Evolutionary conservation across 495 filamentous ascomycete genomes (phyloP).

Genomic region (Penicillium coprophilum): DNA sequence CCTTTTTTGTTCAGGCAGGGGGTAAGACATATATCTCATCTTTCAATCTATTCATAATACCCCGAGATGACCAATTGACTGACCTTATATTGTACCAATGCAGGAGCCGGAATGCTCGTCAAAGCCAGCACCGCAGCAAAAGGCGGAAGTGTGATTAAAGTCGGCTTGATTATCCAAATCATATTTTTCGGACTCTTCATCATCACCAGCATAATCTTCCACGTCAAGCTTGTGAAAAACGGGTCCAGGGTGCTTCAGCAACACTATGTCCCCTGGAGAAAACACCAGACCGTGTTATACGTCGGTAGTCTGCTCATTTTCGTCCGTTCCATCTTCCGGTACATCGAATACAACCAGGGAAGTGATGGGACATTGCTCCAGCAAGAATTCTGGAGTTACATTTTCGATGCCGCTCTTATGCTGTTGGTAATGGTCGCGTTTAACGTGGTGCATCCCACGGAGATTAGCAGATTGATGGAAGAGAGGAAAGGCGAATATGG

Average conservation of each 20-base stretch:
- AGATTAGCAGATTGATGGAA: background rate
- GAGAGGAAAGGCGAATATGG: background rate
- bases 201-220: background rate
- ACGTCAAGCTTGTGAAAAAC: background rate
- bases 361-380: background rate
- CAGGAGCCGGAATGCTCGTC: background rate
- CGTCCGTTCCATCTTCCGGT: background rate
- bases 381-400: background rate
- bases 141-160: background rate
- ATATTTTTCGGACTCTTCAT: background rate
- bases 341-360: background rate
- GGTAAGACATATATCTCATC: background rate
- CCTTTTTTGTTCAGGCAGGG: slow-evolving; percentile 12
- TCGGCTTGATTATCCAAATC: background rate
- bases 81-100: background rate
- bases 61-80: background rate
- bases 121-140: background rate
- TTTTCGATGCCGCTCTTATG: background rate
- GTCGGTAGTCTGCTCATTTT: background rate
- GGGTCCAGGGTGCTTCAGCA: background rate
- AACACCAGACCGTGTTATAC: background rate
- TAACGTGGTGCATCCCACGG: background rate
- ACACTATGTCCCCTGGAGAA: background rate
- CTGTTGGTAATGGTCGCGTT: background rate
- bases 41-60: background rate